These are phyloP conservation scores for Meyerozyma carpophila DNA, from an alignment of 1,139 yeast species.

Conservation along the genomic window DNA sequence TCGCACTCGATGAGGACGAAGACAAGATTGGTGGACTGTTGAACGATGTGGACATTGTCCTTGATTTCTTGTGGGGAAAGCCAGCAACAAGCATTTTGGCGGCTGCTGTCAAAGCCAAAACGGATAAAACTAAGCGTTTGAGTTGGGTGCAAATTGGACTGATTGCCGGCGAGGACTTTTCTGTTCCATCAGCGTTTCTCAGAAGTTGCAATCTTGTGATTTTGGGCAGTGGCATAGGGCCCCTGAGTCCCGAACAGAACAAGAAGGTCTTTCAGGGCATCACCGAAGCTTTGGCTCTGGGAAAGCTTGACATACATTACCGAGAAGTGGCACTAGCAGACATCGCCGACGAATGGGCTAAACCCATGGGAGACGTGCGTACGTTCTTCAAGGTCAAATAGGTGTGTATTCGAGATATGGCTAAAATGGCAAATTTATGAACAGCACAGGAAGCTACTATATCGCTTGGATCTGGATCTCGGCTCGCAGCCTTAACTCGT, in stretches of 20 bases:
- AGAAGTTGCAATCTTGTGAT: constrained; percentile 15
- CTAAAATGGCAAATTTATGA: neutral
- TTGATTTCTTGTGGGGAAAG: constrained; percentile 11
- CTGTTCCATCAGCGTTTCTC: constrained; percentile 10
- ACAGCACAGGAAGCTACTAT: too few species aligned
- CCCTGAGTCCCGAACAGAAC: constrained; percentile 7
- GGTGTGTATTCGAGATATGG: neutral
- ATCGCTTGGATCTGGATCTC: too few species aligned
- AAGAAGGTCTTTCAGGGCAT: constrained; percentile 2
- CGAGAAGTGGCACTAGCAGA: neutral
- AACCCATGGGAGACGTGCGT: neutral
- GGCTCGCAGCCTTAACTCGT: constrained; percentile 17
- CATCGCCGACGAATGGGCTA: neutral
- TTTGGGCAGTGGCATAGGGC: constrained; percentile 19
- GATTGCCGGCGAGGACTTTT: constrained; percentile 12
- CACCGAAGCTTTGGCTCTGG: neutral
- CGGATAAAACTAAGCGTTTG: constrained; percentile 6
- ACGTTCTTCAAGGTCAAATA: neutral
- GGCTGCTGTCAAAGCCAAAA: neutral
- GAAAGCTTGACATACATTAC: neutral
- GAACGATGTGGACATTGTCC: constrained; percentile 9
- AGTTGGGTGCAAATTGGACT: constrained; percentile 18
- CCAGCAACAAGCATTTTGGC: constrained; percentile 7
- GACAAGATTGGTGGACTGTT: constrained; percentile 3
- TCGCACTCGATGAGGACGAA: constrained; percentile 5